Evolutionary conservation across 805 yeast species (phyloP).

Genomic region (Schwanniomyces polymorphus): DNA sequence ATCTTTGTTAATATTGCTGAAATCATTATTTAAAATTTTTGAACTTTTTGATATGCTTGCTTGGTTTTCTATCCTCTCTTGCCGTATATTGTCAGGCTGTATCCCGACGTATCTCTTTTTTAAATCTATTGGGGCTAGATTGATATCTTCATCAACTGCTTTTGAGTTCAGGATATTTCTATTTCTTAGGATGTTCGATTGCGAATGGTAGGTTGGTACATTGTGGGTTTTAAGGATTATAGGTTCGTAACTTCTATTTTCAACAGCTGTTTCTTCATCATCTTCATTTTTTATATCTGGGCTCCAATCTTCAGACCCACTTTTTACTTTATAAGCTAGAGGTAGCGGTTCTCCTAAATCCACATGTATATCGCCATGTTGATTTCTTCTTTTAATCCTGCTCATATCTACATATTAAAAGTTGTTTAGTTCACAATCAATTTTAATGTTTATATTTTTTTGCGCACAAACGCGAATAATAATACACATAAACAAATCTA

Average conservation of each 20-base stretch:
- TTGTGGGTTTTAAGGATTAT: conserved; percentile 2
- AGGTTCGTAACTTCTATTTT: conserved; percentile 5
- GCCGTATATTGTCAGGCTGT: background rate
- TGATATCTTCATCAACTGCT: background rate
- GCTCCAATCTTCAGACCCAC: background rate
- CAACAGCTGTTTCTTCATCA: conserved; percentile 12
- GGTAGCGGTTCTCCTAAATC: conserved; percentile 38
- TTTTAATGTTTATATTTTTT: background rate
- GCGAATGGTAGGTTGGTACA: background rate
- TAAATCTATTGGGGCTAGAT: background rate
- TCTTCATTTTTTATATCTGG: conserved; percentile 4
- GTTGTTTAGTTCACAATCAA: background rate
- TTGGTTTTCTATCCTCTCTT: background rate
- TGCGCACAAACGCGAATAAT: conserved; percentile 3
- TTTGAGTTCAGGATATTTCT: background rate
- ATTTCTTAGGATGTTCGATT: background rate
- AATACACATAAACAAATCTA: background rate
- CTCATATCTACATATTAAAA: conserved; percentile 8
- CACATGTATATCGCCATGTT: conserved; percentile 7
- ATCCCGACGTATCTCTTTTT: background rate
- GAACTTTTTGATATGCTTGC: background rate
- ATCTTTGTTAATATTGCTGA: background rate
- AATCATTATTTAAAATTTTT: too few species aligned
- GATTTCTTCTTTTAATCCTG: conserved; percentile 2
- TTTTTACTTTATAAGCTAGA: conserved; percentile 25